These are phyloP conservation scores for Talaromyces wortmannii DNA, from an alignment of 495 filamentous ascomycete species.

Conservation along the genomic window DNA sequence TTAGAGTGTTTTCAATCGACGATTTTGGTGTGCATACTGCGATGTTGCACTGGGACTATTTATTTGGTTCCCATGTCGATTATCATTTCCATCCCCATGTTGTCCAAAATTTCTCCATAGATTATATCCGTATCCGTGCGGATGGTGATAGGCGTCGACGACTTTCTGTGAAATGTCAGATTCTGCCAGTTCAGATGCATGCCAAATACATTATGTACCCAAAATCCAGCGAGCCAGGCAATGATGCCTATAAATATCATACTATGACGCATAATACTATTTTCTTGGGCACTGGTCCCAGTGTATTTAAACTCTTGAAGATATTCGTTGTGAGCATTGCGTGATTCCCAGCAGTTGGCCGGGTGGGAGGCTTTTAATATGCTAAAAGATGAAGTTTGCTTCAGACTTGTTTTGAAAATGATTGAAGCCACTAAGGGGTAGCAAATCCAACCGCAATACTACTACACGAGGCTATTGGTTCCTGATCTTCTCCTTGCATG, in stretches of 20 bases:
- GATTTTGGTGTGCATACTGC: not conserved
- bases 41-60: not conserved
- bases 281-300: not conserved
- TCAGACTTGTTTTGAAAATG: too few species aligned
- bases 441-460: too few species aligned
- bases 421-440: too few species aligned
- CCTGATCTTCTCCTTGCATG: too few species aligned
- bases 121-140: not conserved
- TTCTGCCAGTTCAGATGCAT: not conserved
- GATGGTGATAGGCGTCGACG: not conserved
- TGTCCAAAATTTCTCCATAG: not conserved
- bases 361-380: too few species aligned
- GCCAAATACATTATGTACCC: not conserved
- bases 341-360: too few species aligned
- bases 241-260: not conserved
- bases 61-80: not conserved
- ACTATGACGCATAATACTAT: not conserved
- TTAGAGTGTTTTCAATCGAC: not conserved
- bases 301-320: too few species aligned
- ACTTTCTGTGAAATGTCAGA: not conserved
- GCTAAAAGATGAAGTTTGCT: too few species aligned
- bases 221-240: not conserved
- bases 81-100: not conserved
- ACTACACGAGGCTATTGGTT: too few species aligned
- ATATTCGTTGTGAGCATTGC: too few species aligned